Conservation (phyloP, 1,284 basidiomycete genomes). For the Trametes pubescens region DNA sequence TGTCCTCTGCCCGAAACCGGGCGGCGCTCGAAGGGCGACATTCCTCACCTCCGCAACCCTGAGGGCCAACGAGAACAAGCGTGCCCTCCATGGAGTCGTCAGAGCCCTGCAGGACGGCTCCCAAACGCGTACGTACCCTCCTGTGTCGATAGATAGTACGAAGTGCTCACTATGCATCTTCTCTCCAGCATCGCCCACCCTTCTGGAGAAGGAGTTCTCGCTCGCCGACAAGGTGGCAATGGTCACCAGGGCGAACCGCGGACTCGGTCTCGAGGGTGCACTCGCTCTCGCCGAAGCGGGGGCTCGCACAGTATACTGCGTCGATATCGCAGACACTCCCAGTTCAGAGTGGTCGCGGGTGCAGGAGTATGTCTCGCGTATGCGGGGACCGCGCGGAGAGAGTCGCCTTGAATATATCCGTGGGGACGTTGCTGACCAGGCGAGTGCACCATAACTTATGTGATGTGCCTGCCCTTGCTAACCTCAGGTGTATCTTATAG, state of each 20-base stretch:
- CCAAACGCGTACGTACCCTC: background rate
- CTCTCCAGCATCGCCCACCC: slow-evolving; percentile 28
- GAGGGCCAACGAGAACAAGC: background rate
- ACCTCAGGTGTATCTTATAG: slow-evolving; percentile 5
- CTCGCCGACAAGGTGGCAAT: slow-evolving; percentile 76
- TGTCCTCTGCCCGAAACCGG: background rate
- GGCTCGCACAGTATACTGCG: slow-evolving; percentile 76
- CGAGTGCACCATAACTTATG: background rate
- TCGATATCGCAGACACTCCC: slow-evolving; percentile 74
- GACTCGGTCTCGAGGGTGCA: slow-evolving; percentile 85
- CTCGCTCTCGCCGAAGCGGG: slow-evolving; percentile 80
- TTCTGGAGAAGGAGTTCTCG: slow-evolving; percentile 76
- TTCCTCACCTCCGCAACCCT: background rate
- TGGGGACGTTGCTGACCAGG: slow-evolving; percentile 70
- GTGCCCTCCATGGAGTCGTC: slow-evolving; percentile 2
- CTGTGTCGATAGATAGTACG: background rate
- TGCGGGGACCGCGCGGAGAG: slow-evolving; percentile 43
- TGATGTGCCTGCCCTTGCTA: background rate
- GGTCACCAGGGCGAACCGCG: slow-evolving; percentile 81
- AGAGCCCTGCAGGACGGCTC: slow-evolving; percentile 7
- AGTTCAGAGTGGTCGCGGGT: slow-evolving; percentile 72
- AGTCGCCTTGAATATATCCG: slow-evolving; percentile 70
- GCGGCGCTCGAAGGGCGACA: background rate
- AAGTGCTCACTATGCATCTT: too few species aligned
- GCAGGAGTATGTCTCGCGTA: slow-evolving; percentile 56